Percentiles rank a stretch among this genome's conserved stretches.
Evolutionary conservation across 2,329 filamentous ascomycete genomes (phyloP).

Genomic region (Alternaria triticimaculans): DNA sequence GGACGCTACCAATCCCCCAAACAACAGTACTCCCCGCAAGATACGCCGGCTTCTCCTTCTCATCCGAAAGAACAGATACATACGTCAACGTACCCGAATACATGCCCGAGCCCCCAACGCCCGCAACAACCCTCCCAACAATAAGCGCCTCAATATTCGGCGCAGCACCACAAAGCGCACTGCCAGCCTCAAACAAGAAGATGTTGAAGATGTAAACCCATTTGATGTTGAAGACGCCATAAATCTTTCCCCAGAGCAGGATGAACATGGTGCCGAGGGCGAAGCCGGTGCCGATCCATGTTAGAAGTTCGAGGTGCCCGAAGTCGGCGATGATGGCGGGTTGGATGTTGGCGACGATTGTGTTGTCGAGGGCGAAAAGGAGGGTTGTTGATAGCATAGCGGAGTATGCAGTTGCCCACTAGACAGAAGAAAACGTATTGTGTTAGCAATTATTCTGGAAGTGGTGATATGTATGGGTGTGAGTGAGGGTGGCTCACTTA

Average conservation of each 20-base stretch:
- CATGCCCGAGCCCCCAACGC: conserved; percentile 55
- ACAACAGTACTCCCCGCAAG: conserved; percentile 31
- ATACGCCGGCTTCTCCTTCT: conserved; percentile 43
- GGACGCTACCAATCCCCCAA: conserved; percentile 54
- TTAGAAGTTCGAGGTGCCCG: conserved; percentile 31
- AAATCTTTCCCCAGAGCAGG: conserved; percentile 43
- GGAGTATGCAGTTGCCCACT: neutral
- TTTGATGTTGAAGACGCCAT: conserved; percentile 55
- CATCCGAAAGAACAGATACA: conserved; percentile 11
- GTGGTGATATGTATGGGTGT: rapidly evolving
- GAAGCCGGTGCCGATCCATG: conserved; percentile 41
- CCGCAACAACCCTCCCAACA: conserved; percentile 55
- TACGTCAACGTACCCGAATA: conserved; percentile 38
- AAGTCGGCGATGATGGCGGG: conserved; percentile 31
- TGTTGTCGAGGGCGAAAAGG: conserved; percentile 31
- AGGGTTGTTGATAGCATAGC: conserved; percentile 2
- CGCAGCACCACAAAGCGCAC: conserved; percentile 43
- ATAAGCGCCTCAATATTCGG: conserved; percentile 41
- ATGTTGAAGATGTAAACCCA: conserved; percentile 35
- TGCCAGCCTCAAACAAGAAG: conserved; percentile 38
- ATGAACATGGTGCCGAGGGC: conserved; percentile 29
- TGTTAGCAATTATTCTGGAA: rapidly evolving
- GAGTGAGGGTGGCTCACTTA: neutral
- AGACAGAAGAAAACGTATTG: neutral
- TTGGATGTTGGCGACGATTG: conserved; percentile 42